phyloP scores from a whole-genome alignment of 208 protist species.

The Acanthamoeba polyphaga region DNA sequence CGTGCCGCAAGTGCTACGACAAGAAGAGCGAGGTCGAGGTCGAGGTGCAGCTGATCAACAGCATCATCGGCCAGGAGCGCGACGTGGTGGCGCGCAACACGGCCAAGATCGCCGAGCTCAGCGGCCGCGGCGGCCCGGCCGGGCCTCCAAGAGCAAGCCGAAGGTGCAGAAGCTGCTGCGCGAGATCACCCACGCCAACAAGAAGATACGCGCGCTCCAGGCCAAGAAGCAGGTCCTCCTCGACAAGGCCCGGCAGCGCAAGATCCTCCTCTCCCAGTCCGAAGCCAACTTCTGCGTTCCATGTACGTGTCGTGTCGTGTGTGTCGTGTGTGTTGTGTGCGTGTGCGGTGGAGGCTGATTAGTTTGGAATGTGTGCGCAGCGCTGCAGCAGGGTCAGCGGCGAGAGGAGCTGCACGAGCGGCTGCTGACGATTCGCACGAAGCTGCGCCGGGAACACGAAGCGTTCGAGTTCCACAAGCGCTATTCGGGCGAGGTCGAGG shows the following conservation, averaged over 20 bases:
- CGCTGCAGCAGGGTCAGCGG: background rate
- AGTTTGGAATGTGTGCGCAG: background rate
- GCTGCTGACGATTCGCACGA: background rate
- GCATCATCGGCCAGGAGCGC: slow-evolving; percentile 30
- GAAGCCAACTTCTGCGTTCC: slow-evolving; percentile 14
- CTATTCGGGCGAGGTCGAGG: slow-evolving; percentile 4
- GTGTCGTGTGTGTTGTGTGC: background rate
- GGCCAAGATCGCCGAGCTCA: background rate
- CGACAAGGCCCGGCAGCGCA: slow-evolving; percentile 16
- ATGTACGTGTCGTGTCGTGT: background rate
- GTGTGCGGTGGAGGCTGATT: background rate
- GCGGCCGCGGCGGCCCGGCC: background rate
- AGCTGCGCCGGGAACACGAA: slow-evolving; percentile 1
- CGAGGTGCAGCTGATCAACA: slow-evolving; percentile 45
- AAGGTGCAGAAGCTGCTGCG: slow-evolving; percentile 49
- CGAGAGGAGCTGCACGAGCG: slow-evolving; percentile 13
- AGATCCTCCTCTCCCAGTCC: slow-evolving; percentile 1
- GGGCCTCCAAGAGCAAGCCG: background rate
- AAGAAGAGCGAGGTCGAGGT: slow-evolving; percentile 13
- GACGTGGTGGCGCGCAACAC: background rate
- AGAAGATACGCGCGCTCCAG: background rate
- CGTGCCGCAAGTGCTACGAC: background rate
- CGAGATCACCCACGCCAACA: slow-evolving; percentile 28
- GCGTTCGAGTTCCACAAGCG: slow-evolving; percentile 46
- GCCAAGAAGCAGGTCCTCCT: slow-evolving; percentile 2